Conservation (phyloP, 2,329 filamentous ascomycete species). For the Zopfia rhizophila region DNA sequence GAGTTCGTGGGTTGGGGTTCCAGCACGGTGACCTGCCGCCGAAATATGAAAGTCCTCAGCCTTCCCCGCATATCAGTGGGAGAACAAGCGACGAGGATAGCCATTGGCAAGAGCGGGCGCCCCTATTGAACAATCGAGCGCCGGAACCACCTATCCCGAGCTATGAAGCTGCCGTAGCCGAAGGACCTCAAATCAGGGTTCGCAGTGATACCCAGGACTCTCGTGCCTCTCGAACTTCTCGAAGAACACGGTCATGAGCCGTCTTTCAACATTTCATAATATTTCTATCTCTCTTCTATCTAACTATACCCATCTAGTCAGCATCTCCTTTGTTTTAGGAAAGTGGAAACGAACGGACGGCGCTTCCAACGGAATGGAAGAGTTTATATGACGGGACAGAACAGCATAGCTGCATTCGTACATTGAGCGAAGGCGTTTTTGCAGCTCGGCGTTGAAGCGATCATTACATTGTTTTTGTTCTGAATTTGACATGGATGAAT, state of each 20-base stretch:
- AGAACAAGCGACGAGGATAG: conserved; percentile 66
- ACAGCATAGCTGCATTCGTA: not conserved
- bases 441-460: conserved; percentile 10
- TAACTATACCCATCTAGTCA: conserved; percentile 29
- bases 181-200: conserved; percentile 59
- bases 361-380: too few relatives aligned
- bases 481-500: too few relatives aligned
- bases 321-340: conserved; percentile 21
- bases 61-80: conserved; percentile 56
- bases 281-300: conserved; percentile 14
- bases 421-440: conserved; percentile 3
- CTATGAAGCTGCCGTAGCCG: conserved; percentile 83
- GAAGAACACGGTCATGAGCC: conserved; percentile 20
- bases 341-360: too few relatives aligned
- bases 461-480: too few relatives aligned
- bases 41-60: conserved; percentile 59
- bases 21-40: conserved; percentile 57
- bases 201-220: conserved; percentile 33
- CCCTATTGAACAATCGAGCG: conserved; percentile 45
- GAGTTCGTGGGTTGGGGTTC: conserved; percentile 45
- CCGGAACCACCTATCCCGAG: conserved; percentile 77
- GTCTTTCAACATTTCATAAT: conserved; percentile 8
- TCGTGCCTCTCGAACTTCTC: conserved; percentile 15
- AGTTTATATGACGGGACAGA: conserved; percentile 2
- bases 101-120: conserved; percentile 62